Evolutionary conservation across 345 rosid genomes (phyloP).

Genomic region (Eucalyptus marginata): DNA sequence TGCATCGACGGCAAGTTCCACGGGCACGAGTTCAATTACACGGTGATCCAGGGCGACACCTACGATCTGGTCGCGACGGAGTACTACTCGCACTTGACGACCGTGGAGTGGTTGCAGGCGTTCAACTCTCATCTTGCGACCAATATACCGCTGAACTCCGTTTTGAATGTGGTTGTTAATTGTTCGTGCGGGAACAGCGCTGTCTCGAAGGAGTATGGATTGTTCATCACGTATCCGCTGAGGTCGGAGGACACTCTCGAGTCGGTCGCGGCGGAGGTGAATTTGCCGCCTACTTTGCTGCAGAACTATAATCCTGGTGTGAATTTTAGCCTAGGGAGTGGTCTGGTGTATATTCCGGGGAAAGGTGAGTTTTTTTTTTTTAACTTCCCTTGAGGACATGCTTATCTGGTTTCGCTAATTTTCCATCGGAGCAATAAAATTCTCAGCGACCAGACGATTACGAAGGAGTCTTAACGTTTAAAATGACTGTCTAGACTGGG

Average conservation of each 20-base stretch:
- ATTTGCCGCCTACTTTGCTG: constrained; percentile 22
- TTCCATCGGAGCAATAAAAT: neutral
- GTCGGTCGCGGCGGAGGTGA: constrained; percentile 18
- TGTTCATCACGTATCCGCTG: constrained; percentile 65
- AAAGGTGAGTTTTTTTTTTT: constrained; percentile 27
- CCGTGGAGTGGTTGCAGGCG: constrained; percentile 6
- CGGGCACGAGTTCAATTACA: constrained; percentile 35
- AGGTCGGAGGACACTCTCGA: constrained; percentile 35
- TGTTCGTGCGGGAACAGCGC: constrained; percentile 56
- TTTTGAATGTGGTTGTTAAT: constrained; percentile 47
- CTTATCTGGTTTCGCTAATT: neutral
- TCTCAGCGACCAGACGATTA: neutral
- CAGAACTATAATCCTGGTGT: constrained; percentile 45
- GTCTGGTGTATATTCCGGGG: constrained; percentile 60
- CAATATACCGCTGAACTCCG: constrained; percentile 21
- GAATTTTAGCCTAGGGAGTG: constrained; percentile 51
- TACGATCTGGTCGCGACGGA: constrained; percentile 7
- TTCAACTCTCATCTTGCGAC: constrained; percentile 9
- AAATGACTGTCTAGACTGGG: neutral
- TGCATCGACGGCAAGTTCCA: constrained; percentile 37
- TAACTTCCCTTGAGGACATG: neutral
- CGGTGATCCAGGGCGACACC: constrained; percentile 2
- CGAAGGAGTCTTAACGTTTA: neutral
- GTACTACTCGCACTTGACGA: constrained; percentile 39
- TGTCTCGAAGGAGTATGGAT: constrained; percentile 40